Evolutionary conservation across 1,284 basidiomycete species (phyloP), one percentile per base, ranked within the genome.

Genomic region (Cutaneotrichosporon sp.): DNA sequence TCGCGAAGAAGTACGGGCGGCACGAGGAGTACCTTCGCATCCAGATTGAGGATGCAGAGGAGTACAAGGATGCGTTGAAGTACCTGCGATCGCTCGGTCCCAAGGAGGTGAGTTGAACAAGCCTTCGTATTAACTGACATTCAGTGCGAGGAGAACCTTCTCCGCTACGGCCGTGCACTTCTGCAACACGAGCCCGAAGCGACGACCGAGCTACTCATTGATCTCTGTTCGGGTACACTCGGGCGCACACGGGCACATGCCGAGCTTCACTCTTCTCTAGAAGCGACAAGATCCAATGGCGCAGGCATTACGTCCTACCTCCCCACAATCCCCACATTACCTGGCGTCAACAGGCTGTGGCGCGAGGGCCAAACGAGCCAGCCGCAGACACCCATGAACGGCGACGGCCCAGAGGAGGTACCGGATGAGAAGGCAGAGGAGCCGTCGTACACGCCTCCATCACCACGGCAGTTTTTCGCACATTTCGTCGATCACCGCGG

Each of bases 21-120:
- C 90, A 97, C 64, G 90, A 93, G 64, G 94, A 97, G 62, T 97
- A 93, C 69, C 72, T 98, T 38, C 80, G 90, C 48, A 96, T 97
- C 48, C 88, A 94, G 73, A 88, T 99, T 46, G 93, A 97, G 72
- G 94, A 98, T 74, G 84, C 85, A 0, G 83, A 82, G 14, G 87
- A 92, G 63, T 90, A 84, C 65, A 78, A 74, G 42, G 90, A 91
- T 62, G 96, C 93, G 0, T 73, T 97, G 50, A 73, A 72, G 14
- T 97, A 97, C 72, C 74, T 99, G 39, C 78, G 88, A 49, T 80
- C 81, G 38, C 77, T 97, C 5, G 87, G 88, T 0, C 80, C 85
- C 0, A 84, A 85, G 51, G 85, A 84, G 21, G 38, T 40, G 17
- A 40, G 38, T 10, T 40, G 4, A n/a, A n/a, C 17, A 13, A 12